phyloP scores from a whole-genome alignment of 225 moss, liverwort and hornwort species.

The Sphagnum contortum region DNA sequence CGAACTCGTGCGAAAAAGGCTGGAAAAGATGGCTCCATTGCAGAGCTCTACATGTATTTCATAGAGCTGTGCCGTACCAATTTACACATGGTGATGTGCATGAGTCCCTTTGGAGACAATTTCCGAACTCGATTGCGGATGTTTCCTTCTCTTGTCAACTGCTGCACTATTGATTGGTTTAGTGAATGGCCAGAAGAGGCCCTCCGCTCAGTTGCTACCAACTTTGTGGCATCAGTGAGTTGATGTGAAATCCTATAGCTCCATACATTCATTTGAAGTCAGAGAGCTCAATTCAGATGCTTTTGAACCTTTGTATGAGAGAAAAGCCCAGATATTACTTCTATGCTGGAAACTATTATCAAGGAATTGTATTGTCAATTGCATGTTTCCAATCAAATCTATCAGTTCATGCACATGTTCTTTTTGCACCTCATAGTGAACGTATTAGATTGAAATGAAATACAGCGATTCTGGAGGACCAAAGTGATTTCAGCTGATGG shows the following conservation, averaged over 20 bases:
- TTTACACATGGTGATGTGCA: constrained; percentile 81
- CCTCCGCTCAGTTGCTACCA: constrained; percentile 59
- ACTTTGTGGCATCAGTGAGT: constrained; percentile 56
- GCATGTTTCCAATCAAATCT: no score
- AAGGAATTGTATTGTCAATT: no score
- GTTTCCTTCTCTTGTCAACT: constrained; percentile 86
- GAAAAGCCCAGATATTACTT: no score
- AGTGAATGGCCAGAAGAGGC: constrained; percentile 84
- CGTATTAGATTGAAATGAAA: no score
- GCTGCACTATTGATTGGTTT: constrained; percentile 81
- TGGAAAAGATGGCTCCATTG: constrained; percentile 56
- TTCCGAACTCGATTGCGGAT: constrained; percentile 71
- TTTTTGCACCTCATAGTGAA: no score
- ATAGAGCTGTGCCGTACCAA: constrained; percentile 75
- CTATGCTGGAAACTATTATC: no score
- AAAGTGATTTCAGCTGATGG: no score
- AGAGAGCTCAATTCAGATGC: no score
- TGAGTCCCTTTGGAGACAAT: constrained; percentile 79
- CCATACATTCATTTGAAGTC: no score
- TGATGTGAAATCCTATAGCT: not conserved
- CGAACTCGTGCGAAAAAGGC: constrained; percentile 58
- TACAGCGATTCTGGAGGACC: no score
- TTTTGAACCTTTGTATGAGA: no score
- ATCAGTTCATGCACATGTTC: no score
- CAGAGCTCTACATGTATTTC: constrained; percentile 64